Conservation (phyloP, 805 yeast species). For the Saturnispora halmiae region DNA sequence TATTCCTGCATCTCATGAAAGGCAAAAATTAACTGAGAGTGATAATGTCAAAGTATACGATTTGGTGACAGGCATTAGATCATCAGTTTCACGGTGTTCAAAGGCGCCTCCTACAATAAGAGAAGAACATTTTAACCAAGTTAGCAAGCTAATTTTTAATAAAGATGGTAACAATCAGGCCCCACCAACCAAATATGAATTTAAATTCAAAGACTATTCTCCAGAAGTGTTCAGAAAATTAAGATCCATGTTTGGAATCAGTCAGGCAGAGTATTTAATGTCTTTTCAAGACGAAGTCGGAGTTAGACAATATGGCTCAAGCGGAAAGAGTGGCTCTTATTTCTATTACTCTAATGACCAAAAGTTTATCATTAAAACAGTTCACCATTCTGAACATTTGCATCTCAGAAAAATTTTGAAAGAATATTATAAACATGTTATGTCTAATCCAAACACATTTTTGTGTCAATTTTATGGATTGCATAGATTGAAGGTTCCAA, state of each 20-base stretch:
- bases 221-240: slow-evolving; percentile 91
- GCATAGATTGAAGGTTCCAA: slow-evolving; percentile 86
- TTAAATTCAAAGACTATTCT: slow-evolving; percentile 91
- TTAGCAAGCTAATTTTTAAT: slow-evolving; percentile 79
- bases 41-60: slow-evolving; percentile 92
- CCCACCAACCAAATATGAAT: slow-evolving; percentile 90
- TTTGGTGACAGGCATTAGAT: slow-evolving; percentile 94
- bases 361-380: slow-evolving; percentile 90
- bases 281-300: slow-evolving; percentile 90
- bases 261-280: slow-evolving; percentile 91
- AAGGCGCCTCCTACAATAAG: slow-evolving; percentile 69
- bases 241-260: slow-evolving; percentile 71
- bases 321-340: slow-evolving; percentile 95
- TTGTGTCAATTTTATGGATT: slow-evolving; percentile 94
- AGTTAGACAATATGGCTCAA: slow-evolving; percentile 84
- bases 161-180: slow-evolving; percentile 79
- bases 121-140: slow-evolving; percentile 59
- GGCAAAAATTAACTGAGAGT: slow-evolving; percentile 48
- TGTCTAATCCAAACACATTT: slow-evolving; percentile 76
- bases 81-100: slow-evolving; percentile 87
- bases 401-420: slow-evolving; percentile 66
- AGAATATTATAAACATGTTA: slow-evolving; percentile 74
- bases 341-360: slow-evolving; percentile 92
- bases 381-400: slow-evolving; percentile 86
- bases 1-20: slow-evolving; percentile 20